These are phyloP conservation scores for Cystobasidium ongulense DNA, from an alignment of 768 basidiomycete species.

Conservation along the genomic window DNA sequence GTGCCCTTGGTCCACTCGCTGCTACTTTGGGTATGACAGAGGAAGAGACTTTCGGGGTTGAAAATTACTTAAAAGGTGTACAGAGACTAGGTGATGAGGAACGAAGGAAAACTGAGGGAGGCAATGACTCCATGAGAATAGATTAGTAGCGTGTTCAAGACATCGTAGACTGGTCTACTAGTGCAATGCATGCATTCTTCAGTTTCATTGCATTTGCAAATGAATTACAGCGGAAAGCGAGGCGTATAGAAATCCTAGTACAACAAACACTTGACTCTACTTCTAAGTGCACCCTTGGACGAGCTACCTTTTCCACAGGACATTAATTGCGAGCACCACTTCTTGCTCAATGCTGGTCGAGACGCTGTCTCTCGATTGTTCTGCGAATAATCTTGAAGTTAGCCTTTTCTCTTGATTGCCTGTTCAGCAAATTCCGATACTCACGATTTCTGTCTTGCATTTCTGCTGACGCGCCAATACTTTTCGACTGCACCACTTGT, in stretches of 20 bases:
- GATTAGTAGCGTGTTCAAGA: slow-evolving; percentile 6
- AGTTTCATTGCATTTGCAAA: neutral
- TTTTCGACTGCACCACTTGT: slow-evolving; percentile 88
- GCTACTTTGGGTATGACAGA: slow-evolving; percentile 25
- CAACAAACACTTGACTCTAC: neutral
- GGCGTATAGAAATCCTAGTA: neutral
- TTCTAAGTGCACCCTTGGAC: neutral
- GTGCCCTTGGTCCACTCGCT: slow-evolving; percentile 27
- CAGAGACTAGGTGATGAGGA: slow-evolving; percentile 32
- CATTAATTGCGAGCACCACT: no score
- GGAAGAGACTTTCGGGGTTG: slow-evolving; percentile 33
- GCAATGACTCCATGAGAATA: slow-evolving; percentile 24
- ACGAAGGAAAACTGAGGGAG: neutral
- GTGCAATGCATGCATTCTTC: neutral
- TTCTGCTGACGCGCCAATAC: slow-evolving; percentile 62
- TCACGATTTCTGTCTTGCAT: slow-evolving; percentile 30
- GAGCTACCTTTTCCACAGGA: no score
- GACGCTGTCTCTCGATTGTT: slow-evolving; percentile 31
- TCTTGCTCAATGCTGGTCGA: slow-evolving; percentile 12
- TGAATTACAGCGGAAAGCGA: neutral
- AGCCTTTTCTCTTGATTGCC: neutral
- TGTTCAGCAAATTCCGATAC: neutral
- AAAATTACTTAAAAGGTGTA: slow-evolving; percentile 32
- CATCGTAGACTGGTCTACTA: neutral
- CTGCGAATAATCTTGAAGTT: neutral